These are phyloP conservation scores for Pachysolen tannophilus DNA, from an alignment of 805 yeast species.

Conservation along the genomic window DNA sequence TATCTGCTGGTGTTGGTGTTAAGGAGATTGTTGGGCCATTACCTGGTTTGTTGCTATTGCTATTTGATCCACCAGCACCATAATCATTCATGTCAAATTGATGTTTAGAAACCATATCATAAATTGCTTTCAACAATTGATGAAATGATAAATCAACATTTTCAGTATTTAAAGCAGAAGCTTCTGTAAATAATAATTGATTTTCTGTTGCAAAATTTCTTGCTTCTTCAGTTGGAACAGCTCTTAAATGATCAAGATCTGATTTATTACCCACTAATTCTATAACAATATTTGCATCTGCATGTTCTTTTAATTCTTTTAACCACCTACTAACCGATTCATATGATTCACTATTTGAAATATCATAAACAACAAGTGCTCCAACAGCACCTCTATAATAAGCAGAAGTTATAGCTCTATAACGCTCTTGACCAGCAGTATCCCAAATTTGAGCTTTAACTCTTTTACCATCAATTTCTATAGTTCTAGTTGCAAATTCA, in stretches of 20 bases:
- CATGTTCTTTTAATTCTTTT: constrained; percentile 86
- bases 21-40: constrained; percentile 87
- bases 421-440: constrained; percentile 98
- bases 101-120: constrained; percentile 90
- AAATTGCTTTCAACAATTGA: constrained; percentile 85
- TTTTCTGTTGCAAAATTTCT: constrained; percentile 90
- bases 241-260: constrained; percentile 86
- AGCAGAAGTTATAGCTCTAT: constrained; percentile 95
- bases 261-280: constrained; percentile 90
- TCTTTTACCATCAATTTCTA: constrained; percentile 76
- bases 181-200: constrained; percentile 87
- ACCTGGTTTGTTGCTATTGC: constrained; percentile 45
- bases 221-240: constrained; percentile 97
- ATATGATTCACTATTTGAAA: constrained; percentile 81
- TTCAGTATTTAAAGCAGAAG: constrained; percentile 88
- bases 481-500: constrained; percentile 94
- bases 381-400: constrained; percentile 98
- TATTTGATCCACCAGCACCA: constrained; percentile 27
- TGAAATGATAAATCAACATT: constrained; percentile 94
- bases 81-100: constrained; percentile 82
- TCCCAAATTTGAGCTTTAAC: constrained; percentile 96
- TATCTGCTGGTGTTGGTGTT: constrained; percentile 88
- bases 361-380: constrained; percentile 91
- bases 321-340: constrained; percentile 85
- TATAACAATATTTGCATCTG: constrained; percentile 89